Evolutionary conservation across 257 asterid genomes (phyloP).

Genomic region (Solanum medicagineum): DNA sequence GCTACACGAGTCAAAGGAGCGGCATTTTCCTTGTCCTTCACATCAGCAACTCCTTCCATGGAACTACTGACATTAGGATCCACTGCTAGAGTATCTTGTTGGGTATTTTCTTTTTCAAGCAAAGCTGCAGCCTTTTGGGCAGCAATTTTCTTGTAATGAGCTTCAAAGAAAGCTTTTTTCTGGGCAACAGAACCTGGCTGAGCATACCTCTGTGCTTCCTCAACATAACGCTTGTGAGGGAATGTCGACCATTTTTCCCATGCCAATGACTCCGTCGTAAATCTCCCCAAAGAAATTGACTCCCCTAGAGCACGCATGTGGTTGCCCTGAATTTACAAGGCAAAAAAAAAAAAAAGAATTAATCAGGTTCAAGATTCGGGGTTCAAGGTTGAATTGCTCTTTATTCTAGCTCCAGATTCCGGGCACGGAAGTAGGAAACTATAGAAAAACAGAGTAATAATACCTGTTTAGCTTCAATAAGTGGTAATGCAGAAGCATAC

Average conservation of each 20-base stretch:
- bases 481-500: constrained; percentile 54
- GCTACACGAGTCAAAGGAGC: not conserved
- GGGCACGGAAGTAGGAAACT: not conserved
- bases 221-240: constrained; percentile 74
- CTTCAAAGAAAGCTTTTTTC: constrained; percentile 97
- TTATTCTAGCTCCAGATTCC: not conserved
- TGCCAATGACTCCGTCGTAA: constrained; percentile 47
- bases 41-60: not conserved
- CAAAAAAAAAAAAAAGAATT: not conserved
- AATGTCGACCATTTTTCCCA: constrained; percentile 95
- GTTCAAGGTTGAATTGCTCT: not conserved
- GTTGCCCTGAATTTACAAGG: constrained; percentile 39
- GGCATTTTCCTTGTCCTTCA: not conserved
- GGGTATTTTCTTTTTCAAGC: constrained; percentile 38
- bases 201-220: constrained; percentile 79
- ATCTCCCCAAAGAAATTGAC: constrained; percentile 85
- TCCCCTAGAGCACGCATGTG: constrained; percentile 62
- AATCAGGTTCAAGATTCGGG: too few relatives aligned
- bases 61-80: not conserved
- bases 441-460: not conserved
- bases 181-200: constrained; percentile 87
- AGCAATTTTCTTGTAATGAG: constrained; percentile 91
- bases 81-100: not conserved
- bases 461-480: constrained; percentile 63
- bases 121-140: constrained; percentile 74